Conservation (phyloP, 176 grass and related monocot genomes). For the Cenchrus americanus region DNA sequence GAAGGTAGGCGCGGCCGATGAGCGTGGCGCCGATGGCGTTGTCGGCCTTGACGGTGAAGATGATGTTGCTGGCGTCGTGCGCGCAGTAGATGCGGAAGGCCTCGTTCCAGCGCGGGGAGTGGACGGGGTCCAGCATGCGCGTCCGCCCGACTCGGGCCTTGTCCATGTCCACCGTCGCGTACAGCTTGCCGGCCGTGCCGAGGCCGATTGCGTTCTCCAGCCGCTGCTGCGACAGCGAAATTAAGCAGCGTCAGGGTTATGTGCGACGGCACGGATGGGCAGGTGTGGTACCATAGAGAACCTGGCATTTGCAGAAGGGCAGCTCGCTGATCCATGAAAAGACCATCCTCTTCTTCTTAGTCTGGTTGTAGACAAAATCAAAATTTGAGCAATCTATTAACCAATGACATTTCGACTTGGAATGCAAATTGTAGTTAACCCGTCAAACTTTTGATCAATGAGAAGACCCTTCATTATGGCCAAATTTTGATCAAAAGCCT, state of each 20-base stretch:
- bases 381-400: background rate
- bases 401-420: background rate
- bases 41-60: conserved; percentile 86
- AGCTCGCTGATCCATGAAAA: conserved; percentile 75
- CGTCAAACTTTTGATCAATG: too few relatives aligned
- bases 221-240: too few relatives aligned
- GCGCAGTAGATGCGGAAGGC: conserved; percentile 87
- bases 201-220: too few relatives aligned
- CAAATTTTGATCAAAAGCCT: background rate
- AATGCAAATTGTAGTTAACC: too few relatives aligned
- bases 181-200: conserved; percentile 48
- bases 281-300: too few relatives aligned
- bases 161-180: conserved; percentile 91
- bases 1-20: conserved; percentile 78
- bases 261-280: too few relatives aligned
- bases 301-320: too few relatives aligned
- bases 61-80: conserved; percentile 61
- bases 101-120: conserved; percentile 60
- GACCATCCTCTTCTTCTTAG: conserved; percentile 42
- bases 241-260: too few relatives aligned
- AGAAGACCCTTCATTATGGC: background rate
- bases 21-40: conserved; percentile 64
- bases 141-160: conserved; percentile 80
- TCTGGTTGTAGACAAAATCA: background rate
- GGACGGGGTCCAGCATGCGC: conserved; percentile 19